Percentiles rank a stretch among this genome's conserved stretches.
Evolutionary conservation across 108 stramenopile genomes (phyloP).

Genomic region (Cylindrotheca fusiformis): DNA sequence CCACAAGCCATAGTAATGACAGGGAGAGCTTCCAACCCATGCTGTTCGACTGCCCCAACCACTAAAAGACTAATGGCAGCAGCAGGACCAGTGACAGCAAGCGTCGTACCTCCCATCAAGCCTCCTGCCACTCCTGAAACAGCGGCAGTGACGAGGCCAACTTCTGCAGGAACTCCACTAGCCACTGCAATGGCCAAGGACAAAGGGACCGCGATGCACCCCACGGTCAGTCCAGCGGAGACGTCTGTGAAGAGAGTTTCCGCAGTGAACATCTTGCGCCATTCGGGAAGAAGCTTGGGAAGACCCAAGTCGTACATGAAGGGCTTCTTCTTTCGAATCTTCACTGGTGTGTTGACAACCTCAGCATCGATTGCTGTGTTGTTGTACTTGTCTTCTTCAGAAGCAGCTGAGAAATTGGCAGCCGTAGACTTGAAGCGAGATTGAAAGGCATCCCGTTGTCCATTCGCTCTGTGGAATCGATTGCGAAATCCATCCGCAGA

Average conservation of each 20-base stretch:
- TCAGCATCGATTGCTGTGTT: too few species aligned
- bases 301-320: constrained; percentile 15
- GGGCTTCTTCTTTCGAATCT: background rate
- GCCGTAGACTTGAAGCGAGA: constrained; percentile 2
- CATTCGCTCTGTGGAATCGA: too few species aligned
- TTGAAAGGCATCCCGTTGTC: too few species aligned
- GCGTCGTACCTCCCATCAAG: constrained; percentile 27
- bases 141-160: constrained; percentile 26
- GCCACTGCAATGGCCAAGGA: constrained; percentile 29
- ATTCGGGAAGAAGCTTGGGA: constrained; percentile 18
- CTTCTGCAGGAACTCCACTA: constrained; percentile 30
- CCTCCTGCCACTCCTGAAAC: constrained; percentile 25
- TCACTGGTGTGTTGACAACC: background rate
- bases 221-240: constrained; percentile 30
- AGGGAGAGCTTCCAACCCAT: constrained; percentile 27
- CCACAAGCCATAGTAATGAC: constrained; percentile 30
- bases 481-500: too few species aligned
- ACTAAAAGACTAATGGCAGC: constrained; percentile 28
- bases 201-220: constrained; percentile 29
- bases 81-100: constrained; percentile 31
- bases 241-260: constrained; percentile 30
- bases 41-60: constrained; percentile 24
- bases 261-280: constrained; percentile 25
- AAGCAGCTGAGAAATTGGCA: background rate
- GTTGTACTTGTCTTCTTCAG: too few species aligned